Conservation (phyloP, 2,329 filamentous ascomycete genomes). For the Trematosphaeria pertusa region DNA sequence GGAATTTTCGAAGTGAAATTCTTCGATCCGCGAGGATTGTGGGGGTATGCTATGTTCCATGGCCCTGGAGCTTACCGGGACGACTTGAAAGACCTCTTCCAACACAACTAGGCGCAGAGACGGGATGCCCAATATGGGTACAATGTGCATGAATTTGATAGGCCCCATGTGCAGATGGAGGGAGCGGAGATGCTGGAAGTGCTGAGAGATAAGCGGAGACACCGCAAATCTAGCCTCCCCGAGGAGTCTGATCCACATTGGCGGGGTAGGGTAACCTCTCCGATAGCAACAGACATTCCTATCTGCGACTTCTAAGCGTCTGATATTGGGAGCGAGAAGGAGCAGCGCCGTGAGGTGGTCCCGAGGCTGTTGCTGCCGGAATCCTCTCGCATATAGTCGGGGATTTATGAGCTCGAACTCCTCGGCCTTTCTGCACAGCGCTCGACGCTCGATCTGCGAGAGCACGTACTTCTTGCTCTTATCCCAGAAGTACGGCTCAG, state of each 20-base stretch:
- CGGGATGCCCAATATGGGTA: conserved; percentile 5
- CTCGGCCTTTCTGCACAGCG: conserved; percentile 8
- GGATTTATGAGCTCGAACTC: conserved; percentile 7
- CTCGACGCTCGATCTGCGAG: conserved; percentile 2
- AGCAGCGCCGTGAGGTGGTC: conserved; percentile 8
- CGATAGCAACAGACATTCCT: conserved; percentile 6
- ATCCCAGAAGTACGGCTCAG: background rate
- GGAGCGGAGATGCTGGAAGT: conserved; percentile 10
- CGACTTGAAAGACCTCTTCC: background rate
- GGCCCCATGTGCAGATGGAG: conserved; percentile 2
- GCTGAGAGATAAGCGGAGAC: conserved; percentile 1
- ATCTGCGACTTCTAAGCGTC: conserved; percentile 6
- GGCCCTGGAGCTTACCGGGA: background rate
- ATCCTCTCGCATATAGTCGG: background rate
- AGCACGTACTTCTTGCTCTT: background rate
- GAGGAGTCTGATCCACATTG: conserved; percentile 5
- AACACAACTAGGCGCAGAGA: conserved; percentile 3
- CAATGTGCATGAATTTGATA: background rate
- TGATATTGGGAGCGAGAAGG: conserved; percentile 7
- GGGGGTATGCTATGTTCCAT: background rate
- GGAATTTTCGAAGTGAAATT: conserved; percentile 5
- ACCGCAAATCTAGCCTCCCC: conserved; percentile 4
- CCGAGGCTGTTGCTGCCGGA: background rate
- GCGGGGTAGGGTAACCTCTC: background rate
- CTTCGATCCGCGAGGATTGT: conserved; percentile 3